Evolutionary conservation across 83 land plant species (phyloP).

Genomic region (Picea mariana): DNA sequence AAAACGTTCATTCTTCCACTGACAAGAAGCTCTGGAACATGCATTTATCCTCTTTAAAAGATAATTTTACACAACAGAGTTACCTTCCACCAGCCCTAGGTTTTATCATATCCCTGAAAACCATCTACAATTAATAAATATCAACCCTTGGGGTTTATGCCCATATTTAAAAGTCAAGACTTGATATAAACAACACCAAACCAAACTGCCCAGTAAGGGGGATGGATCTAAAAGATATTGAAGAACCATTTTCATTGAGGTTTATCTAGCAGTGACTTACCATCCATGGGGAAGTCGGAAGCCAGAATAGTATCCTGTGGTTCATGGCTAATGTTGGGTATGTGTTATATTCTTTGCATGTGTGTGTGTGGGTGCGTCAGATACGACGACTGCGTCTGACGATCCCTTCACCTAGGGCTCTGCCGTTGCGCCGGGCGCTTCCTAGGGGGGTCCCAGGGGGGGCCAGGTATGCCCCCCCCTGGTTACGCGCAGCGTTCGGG

Average conservation of each 20-base stretch:
- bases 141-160: neutral
- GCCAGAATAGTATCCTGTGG: neutral
- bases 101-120: neutral
- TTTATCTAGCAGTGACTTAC: slow-evolving; percentile 3
- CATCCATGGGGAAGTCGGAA: neutral
- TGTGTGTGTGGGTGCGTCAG: too few species aligned
- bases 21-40: neutral
- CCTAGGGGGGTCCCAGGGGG: too few species aligned
- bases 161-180: neutral
- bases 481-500: too few species aligned
- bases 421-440: too few species aligned
- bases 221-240: neutral
- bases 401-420: too few species aligned
- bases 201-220: neutral
- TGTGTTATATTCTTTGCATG: too few species aligned
- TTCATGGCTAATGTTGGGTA: too few species aligned
- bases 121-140: neutral
- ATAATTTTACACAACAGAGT: neutral
- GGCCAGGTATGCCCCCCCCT: too few species aligned
- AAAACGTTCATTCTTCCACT: neutral
- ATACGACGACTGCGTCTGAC: too few species aligned
- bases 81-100: neutral
- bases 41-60: neutral
- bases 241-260: neutral
- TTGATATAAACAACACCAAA: neutral